Evolutionary conservation across 1,139 yeast species (phyloP).

Genomic region (Lodderomyces oxycetoniae): DNA sequence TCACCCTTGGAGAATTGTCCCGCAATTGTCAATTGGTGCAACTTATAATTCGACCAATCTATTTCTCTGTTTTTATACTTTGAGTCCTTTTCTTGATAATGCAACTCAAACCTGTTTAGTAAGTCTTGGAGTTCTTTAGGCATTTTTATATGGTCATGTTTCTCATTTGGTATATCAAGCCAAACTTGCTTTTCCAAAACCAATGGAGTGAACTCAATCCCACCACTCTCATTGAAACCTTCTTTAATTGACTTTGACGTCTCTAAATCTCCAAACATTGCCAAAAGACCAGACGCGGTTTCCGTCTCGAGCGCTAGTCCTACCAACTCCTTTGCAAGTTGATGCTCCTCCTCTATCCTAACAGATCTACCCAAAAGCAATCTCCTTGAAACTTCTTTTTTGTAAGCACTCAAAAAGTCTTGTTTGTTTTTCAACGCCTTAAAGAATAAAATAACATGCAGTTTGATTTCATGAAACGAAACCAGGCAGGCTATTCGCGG

Average conservation of each 20-base stretch:
- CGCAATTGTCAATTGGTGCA: constrained; percentile 32
- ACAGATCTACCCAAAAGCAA: constrained; percentile 26
- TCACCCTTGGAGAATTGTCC: constrained; percentile 27
- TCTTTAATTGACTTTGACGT: constrained; percentile 14
- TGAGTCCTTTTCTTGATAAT: constrained; percentile 18
- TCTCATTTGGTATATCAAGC: constrained; percentile 38
- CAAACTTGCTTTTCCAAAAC: constrained; percentile 34
- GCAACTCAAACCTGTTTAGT: constrained; percentile 15
- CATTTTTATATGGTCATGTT: constrained; percentile 15
- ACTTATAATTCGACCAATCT: constrained; percentile 29
- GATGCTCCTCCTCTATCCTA: constrained; percentile 21
- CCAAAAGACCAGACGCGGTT: constrained; percentile 23
- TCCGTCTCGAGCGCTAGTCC: constrained; percentile 33
- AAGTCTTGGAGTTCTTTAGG: constrained; percentile 15
- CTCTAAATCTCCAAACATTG: constrained; percentile 33
- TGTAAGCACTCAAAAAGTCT: constrained; percentile 30
- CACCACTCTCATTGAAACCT: not conserved
- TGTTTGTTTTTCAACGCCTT: constrained; percentile 33
- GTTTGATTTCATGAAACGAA: constrained; percentile 13
- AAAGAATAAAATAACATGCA: constrained; percentile 25
- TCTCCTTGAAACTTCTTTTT: constrained; percentile 35
- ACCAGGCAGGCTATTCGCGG: not conserved
- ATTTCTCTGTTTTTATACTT: constrained; percentile 19
- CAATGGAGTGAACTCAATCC: constrained; percentile 29
- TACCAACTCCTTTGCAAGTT: constrained; percentile 23